Evolutionary conservation across 177 flowering plant genomes (phyloP).

Genomic region (Vitis hybrid): DNA sequence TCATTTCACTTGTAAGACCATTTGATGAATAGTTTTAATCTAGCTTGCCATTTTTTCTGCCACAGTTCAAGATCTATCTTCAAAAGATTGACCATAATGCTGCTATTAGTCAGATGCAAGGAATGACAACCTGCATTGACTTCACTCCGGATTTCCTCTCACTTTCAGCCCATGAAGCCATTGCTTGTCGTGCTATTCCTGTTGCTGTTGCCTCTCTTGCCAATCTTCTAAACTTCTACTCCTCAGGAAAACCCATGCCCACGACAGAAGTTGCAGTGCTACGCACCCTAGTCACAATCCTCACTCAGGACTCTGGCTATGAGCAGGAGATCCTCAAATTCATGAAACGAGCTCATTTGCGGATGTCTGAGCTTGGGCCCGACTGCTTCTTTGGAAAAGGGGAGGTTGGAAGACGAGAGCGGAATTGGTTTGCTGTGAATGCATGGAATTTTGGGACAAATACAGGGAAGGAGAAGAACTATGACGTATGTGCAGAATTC

Average conservation of each 20-base stretch:
- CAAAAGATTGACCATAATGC: constrained; percentile 60
- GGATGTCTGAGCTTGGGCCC: constrained; percentile 56
- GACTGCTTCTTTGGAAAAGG: constrained; percentile 75
- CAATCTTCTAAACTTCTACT: constrained; percentile 54
- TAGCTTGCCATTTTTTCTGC: neutral
- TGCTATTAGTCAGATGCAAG: constrained; percentile 66
- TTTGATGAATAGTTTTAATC: neutral
- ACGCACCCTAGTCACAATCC: constrained; percentile 66
- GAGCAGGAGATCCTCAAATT: constrained; percentile 58
- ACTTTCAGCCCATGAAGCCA: constrained; percentile 91
- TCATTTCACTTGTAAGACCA: neutral
- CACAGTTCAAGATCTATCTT: constrained; percentile 81
- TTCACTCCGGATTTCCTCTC: constrained; percentile 82
- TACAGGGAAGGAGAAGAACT: constrained; percentile 58
- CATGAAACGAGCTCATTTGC: constrained; percentile 44
- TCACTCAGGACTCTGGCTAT: constrained; percentile 41
- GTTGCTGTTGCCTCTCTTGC: constrained; percentile 78
- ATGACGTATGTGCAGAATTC: constrained; percentile 59
- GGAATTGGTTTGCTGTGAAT: constrained; percentile 76
- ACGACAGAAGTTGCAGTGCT: constrained; percentile 69
- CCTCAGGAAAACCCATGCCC: constrained; percentile 62
- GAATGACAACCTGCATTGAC: constrained; percentile 79
- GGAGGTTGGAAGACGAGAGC: constrained; percentile 75
- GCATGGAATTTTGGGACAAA: constrained; percentile 79
- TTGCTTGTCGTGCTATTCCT: constrained; percentile 71